phyloP scores from a whole-genome alignment of 495 filamentous ascomycete genomes.

The Hypoxylon cercidicola region DNA sequence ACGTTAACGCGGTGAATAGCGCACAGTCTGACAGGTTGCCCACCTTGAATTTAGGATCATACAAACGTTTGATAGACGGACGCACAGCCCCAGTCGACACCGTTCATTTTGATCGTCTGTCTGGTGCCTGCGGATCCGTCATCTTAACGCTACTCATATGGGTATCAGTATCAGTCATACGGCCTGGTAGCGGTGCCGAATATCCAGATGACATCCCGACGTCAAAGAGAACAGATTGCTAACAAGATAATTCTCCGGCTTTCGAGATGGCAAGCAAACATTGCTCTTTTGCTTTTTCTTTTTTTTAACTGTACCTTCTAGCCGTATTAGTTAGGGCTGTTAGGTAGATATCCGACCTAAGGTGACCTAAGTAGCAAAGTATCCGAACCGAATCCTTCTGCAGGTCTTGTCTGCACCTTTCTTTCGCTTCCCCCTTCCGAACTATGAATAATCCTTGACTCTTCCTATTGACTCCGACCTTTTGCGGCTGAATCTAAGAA shows the following conservation, averaged over 20 bases:
- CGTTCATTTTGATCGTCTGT: conserved; percentile 38
- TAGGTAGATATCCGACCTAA: conserved; percentile 4
- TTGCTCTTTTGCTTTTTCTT: neutral
- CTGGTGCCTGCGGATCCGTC: conserved; percentile 35
- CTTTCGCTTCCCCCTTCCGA: conserved; percentile 9
- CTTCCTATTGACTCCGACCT: conserved; percentile 9
- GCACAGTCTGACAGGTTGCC: conserved; percentile 12
- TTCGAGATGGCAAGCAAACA: conserved; percentile 21
- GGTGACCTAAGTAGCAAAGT: neutral
- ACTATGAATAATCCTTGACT: conserved; percentile 27
- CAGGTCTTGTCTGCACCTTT: conserved; percentile 14
- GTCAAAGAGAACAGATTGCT: conserved; percentile 24
- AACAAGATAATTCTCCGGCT: conserved; percentile 5
- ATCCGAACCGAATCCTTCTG: conserved; percentile 28
- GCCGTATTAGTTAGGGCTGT: conserved; percentile 14
- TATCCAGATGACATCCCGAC: conserved; percentile 17
- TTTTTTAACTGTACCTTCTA: neutral
- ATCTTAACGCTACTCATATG: conserved; percentile 12
- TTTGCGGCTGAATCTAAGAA: conserved; percentile 38
- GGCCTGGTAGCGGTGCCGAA: conserved; percentile 30
- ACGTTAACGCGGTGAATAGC: neutral
- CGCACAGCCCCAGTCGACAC: conserved; percentile 30
- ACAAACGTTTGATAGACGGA: conserved; percentile 23
- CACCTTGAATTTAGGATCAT: conserved; percentile 10
- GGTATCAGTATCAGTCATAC: conserved; percentile 27